phyloP scores from a whole-genome alignment of 1,284 basidiomycete genomes.

The Sphaerobolus stellatus region DNA sequence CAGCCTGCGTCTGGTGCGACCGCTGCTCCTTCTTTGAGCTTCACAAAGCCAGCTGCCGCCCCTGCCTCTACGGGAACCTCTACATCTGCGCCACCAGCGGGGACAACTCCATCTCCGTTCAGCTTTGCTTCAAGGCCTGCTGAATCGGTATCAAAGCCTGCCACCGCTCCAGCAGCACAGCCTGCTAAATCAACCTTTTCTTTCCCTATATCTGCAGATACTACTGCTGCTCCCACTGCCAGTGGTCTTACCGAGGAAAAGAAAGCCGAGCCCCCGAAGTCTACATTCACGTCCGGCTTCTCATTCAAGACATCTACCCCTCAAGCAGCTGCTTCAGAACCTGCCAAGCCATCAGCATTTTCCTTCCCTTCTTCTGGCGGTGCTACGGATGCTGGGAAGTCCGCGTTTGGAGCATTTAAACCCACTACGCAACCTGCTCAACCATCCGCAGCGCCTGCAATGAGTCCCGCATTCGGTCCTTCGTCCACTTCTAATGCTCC shows the following conservation, averaged over 20 bases:
- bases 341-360: slow-evolving; percentile 15
- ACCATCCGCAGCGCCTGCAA: too few species aligned
- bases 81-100: slow-evolving; percentile 8
- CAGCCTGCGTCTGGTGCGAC: slow-evolving; percentile 25
- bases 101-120: slow-evolving; percentile 9
- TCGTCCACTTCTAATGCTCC: slow-evolving; percentile 10
- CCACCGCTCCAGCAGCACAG: too few species aligned
- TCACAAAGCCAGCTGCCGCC: slow-evolving; percentile 23
- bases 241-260: slow-evolving; percentile 11
- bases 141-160: too few species aligned
- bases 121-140: slow-evolving; percentile 17
- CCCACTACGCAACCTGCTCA: too few species aligned
- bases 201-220: slow-evolving; percentile 6
- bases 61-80: slow-evolving; percentile 9
- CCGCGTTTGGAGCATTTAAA: too few species aligned
- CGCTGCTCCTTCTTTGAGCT: slow-evolving; percentile 15
- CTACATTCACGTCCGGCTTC: slow-evolving; percentile 1
- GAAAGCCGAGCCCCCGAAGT: slow-evolving; percentile 5
- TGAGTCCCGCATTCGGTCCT: too few species aligned
- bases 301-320: too few species aligned
- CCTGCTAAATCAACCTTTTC: slow-evolving; percentile 20
- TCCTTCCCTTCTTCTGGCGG: background rate
- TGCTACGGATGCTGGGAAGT: too few species aligned
- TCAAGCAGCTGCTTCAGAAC: slow-evolving; percentile 7
- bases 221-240: slow-evolving; percentile 11